Evolutionary conservation across 1,284 basidiomycete genomes (phyloP).

Genomic region (Microbotryomycetes sp.): DNA sequence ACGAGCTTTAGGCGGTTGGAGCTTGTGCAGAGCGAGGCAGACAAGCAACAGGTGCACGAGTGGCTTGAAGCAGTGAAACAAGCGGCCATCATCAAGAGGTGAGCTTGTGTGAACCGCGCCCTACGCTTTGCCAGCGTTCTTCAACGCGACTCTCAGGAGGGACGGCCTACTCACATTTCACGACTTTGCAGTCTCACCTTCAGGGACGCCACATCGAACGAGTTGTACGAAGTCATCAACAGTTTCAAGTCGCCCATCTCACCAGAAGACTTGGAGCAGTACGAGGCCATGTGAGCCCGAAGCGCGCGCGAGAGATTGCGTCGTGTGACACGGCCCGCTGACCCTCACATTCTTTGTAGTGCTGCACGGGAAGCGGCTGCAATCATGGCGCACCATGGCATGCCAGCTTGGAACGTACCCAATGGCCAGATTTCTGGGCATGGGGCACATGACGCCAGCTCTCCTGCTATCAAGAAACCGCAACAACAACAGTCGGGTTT

Average conservation of each 20-base stretch:
- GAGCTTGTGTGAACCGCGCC: no score
- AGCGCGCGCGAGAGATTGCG: neutral
- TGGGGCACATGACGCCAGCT: no score
- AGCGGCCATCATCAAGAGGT: slow-evolving; percentile 6
- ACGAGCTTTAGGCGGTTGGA: slow-evolving; percentile 10
- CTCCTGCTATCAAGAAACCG: neutral
- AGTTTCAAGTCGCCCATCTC: neutral
- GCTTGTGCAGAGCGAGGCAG: slow-evolving; percentile 3
- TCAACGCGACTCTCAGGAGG: neutral
- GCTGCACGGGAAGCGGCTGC: neutral
- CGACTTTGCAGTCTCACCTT: neutral
- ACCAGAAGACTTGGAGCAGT: neutral
- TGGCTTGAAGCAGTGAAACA: slow-evolving; percentile 6
- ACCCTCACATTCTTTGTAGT: neutral
- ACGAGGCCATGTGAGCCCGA: neutral
- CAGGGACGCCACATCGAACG: neutral
- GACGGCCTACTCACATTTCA: neutral
- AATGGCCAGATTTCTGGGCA: no score
- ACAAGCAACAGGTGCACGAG: neutral
- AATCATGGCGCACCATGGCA: neutral
- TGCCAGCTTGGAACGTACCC: no score
- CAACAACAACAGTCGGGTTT: neutral
- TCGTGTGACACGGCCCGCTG: neutral
- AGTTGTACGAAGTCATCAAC: neutral
- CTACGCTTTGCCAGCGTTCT: no score